Percentiles rank a stretch among this genome's conserved stretches.
phyloP scores from a whole-genome alignment of 225 moss, liverwort and hornwort species.

The Takakia lepidozioides region DNA sequence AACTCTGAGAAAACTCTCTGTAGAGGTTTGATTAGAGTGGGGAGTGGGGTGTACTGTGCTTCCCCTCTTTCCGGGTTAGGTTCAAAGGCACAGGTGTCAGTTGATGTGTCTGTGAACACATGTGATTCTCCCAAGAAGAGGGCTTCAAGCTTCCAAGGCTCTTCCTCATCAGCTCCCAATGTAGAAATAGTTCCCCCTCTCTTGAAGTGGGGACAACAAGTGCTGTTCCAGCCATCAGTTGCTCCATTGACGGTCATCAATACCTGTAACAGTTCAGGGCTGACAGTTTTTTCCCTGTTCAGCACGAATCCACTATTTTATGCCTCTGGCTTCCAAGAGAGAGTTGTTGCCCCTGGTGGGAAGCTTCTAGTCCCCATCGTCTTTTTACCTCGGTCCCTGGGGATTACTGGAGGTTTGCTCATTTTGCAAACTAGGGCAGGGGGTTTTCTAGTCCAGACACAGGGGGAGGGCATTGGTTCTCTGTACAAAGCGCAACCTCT shows the following conservation, averaged over 20 bases:
- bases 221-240: conserved; percentile 43
- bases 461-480: conserved; percentile 61
- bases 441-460: conserved; percentile 61
- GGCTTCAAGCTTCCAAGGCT: conserved; percentile 16
- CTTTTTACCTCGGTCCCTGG: conserved; percentile 62
- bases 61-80: conserved; percentile 22
- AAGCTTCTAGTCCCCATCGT: conserved; percentile 60
- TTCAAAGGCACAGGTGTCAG: conserved; percentile 3
- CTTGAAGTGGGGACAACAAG: conserved; percentile 62
- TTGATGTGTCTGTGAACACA: conserved; percentile 13
- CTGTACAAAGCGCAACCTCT: conserved; percentile 47
- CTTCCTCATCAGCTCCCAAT: conserved; percentile 28
- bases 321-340: conserved; percentile 47
- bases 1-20: conserved; percentile 31
- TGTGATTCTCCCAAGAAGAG: conserved; percentile 38
- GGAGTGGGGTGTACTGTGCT: conserved; percentile 19
- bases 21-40: conserved; percentile 34
- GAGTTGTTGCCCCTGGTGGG: conserved; percentile 61
- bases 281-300: conserved; percentile 57
- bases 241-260: conserved; percentile 68
- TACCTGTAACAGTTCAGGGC: conserved; percentile 64
- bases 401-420: conserved; percentile 69
- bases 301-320: conserved; percentile 68
- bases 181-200: conserved; percentile 44
- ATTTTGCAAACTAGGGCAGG: conserved; percentile 67